Evolutionary conservation across 768 basidiomycete genomes (phyloP).

Genomic region (Rhodotorula graminis): DNA sequence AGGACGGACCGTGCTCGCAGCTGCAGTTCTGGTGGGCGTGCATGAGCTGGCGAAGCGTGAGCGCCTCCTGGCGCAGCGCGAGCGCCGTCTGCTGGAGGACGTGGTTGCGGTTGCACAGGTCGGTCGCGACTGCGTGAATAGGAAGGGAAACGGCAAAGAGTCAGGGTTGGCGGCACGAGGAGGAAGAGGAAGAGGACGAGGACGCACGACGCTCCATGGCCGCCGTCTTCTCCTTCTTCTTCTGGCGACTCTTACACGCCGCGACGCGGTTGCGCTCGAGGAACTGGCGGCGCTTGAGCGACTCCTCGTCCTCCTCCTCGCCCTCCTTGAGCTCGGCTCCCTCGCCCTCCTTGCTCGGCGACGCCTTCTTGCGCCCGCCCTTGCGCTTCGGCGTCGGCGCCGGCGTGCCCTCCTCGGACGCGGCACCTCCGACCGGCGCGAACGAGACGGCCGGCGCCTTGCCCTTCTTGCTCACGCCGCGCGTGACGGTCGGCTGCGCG

Average conservation of each 20-base stretch:
- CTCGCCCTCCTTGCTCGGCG: neutral
- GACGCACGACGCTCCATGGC: conserved; percentile 32
- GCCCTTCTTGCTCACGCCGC: conserved; percentile 13
- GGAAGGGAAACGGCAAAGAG: too few relatives aligned
- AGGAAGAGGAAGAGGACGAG: neutral
- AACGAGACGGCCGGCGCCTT: neutral
- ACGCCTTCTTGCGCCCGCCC: conserved; percentile 19
- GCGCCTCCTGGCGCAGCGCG: conserved; percentile 29
- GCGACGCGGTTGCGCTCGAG: conserved; percentile 41
- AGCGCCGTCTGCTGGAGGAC: conserved; percentile 29
- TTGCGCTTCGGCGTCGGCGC: conserved; percentile 13
- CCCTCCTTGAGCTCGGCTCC: neutral
- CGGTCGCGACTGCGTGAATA: conserved; percentile 23
- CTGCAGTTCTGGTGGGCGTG: conserved; percentile 23
- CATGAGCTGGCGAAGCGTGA: conserved; percentile 28
- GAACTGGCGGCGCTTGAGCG: conserved; percentile 30
- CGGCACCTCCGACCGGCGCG: neutral
- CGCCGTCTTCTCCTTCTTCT: conserved; percentile 41
- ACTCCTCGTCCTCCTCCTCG: conserved; percentile 29
- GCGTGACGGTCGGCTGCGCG: conserved; percentile 3
- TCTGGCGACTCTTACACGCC: conserved; percentile 40
- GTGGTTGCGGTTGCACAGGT: conserved; percentile 29
- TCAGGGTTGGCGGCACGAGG: too few relatives aligned
- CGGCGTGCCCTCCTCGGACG: neutral
- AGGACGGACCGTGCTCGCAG: conserved; percentile 29